Evolutionary conservation across 495 filamentous ascomycete genomes (phyloP).

Genomic region (Penicillium manginii): DNA sequence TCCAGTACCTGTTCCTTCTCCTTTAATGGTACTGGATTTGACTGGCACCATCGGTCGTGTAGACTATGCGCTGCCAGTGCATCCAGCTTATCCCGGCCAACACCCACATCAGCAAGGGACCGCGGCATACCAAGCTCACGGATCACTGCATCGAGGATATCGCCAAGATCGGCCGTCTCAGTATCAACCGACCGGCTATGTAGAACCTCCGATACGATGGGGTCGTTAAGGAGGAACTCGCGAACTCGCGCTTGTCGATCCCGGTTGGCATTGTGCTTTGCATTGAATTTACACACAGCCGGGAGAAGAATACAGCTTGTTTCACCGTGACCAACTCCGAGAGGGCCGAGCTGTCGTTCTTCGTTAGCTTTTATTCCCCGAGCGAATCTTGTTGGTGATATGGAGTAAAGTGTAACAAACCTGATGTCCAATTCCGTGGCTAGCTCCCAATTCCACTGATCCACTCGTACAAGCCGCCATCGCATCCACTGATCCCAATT

Average conservation of each 20-base stretch:
- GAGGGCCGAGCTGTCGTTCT: constrained; percentile 53
- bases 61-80: constrained; percentile 55
- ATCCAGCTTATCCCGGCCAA: constrained; percentile 56
- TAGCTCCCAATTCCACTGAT: constrained; percentile 55
- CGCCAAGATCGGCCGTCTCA: constrained; percentile 51
- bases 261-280: constrained; percentile 47
- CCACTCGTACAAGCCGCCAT: constrained; percentile 55
- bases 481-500: constrained; percentile 58
- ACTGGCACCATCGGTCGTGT: constrained; percentile 52
- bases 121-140: constrained; percentile 59
- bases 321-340: constrained; percentile 68
- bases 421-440: constrained; percentile 71
- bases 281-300: constrained; percentile 64
- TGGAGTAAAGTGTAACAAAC: constrained; percentile 21
- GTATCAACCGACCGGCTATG: constrained; percentile 35
- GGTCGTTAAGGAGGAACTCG: constrained; percentile 52
- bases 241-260: constrained; percentile 51
- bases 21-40: constrained; percentile 54
- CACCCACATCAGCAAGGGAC: constrained; percentile 57
- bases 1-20: constrained; percentile 57
- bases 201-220: constrained; percentile 47
- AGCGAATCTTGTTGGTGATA: too few relatives aligned
- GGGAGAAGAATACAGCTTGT: constrained; percentile 68
- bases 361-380: neutral
- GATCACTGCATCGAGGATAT: constrained; percentile 59